Conservation (phyloP, 208 protist genomes). For the Acanthamoeba quina region DNA sequence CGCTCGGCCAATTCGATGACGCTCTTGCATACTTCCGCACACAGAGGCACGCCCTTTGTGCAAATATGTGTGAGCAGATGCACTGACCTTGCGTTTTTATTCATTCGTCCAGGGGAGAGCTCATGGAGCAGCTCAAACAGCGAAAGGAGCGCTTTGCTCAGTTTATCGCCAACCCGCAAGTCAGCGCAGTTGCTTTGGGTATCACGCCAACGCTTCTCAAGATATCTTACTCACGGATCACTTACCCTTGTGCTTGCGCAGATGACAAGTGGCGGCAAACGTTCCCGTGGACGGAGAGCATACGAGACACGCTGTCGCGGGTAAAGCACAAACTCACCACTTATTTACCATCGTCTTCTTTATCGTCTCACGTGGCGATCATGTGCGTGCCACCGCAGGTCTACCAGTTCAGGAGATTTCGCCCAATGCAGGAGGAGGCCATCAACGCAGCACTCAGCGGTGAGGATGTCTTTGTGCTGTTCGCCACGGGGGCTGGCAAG, state of each 20-base stretch:
- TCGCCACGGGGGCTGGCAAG: slow-evolving; percentile 86
- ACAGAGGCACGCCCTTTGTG: too few relatives aligned
- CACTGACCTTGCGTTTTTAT: too few relatives aligned
- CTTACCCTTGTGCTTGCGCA: not conserved
- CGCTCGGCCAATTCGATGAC: too few relatives aligned
- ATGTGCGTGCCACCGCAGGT: not conserved
- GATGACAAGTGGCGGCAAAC: not conserved
- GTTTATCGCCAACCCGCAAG: too few relatives aligned
- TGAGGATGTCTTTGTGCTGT: slow-evolving; percentile 79
- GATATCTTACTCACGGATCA: too few relatives aligned
- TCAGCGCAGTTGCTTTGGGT: too few relatives aligned
- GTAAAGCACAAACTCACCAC: not conserved
- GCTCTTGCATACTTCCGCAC: too few relatives aligned
- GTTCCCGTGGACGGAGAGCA: not conserved
- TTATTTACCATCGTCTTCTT: not conserved
- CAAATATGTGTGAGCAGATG: too few relatives aligned
- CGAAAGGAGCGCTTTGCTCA: too few relatives aligned
- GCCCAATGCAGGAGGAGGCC: slow-evolving; percentile 25
- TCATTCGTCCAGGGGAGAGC: too few relatives aligned
- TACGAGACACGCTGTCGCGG: not conserved
- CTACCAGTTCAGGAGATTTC: not conserved
- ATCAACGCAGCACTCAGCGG: slow-evolving; percentile 69
- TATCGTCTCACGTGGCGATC: not conserved
- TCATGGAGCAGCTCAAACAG: too few relatives aligned
- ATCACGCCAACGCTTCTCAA: too few relatives aligned